Evolutionary conservation across 1,284 basidiomycete genomes (phyloP), one percentile per base, ranked within the genome.

Genomic region (Athelia psychrophila): DNA sequence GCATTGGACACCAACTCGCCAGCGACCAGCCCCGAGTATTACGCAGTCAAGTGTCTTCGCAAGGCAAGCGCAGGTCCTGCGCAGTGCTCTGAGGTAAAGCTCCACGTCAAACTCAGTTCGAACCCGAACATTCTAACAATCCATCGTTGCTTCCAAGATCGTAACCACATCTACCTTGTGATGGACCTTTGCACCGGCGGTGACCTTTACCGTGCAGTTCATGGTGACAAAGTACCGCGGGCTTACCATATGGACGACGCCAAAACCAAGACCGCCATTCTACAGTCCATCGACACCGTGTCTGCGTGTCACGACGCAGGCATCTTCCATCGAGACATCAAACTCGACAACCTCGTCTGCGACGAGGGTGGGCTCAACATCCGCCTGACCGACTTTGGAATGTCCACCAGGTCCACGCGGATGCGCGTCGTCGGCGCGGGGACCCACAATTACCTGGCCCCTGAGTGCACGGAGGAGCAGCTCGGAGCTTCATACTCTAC

Each of bases 291-390:
- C 54, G 89, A 93, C 55, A 89, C 89, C 0, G 83, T 95, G 35
- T 78, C 88, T 47, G 80, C 86, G 64, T 83, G 80, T 64, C 86
- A 92, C 63, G 68, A 70, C 24, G 73, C 79, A 44, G 83, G 84
- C 51, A 84, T 95, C 60, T 93, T 81, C 65, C 93, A 95, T 71
- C 86, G 92, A 24, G 92, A 95, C 62, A 78, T 95, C 62, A 95
- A 95, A 66, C 93, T 92, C 0, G 92, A 93, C 64, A 95, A 95
- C 67, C 88, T 95, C 46, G 72, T 96, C 27, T 90, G 84, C 62
- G 79, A 59, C n/a, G 58, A 67, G 22, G 71, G 70, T 46, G 88
- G 90, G n/a, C 67, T 71, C 40, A 73, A 74, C 54, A 78, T 94
- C 23, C 77, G 79, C 44, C 74, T 95, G 38, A 85, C 90, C 22